phyloP scores from a whole-genome alignment of 495 filamentous ascomycete genomes.

The Xylaria grammica region DNA sequence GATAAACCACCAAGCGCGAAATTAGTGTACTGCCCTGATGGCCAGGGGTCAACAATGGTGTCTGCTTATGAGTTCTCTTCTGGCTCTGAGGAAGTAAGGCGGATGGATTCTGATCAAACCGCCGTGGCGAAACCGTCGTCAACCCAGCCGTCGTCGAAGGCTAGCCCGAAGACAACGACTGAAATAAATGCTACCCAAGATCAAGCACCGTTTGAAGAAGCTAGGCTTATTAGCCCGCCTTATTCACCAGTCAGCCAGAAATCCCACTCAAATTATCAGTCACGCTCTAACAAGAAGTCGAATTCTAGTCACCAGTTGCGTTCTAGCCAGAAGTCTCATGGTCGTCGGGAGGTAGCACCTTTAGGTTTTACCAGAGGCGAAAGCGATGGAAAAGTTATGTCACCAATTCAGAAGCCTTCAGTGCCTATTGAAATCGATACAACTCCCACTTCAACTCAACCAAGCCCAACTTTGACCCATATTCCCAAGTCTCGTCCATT shows the following conservation, averaged over 20 bases:
- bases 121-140: neutral
- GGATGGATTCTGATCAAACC: neutral
- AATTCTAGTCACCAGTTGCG: neutral
- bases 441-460: neutral
- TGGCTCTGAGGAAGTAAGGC: neutral
- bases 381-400: neutral
- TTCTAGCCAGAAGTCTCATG: neutral
- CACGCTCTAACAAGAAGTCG: neutral
- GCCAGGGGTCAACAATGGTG: neutral
- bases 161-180: neutral
- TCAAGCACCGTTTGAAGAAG: neutral
- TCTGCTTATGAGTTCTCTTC: neutral
- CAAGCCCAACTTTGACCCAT: neutral
- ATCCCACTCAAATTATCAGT: neutral
- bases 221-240: neutral
- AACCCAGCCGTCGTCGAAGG: neutral
- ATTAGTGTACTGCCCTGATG: conserved; percentile 34
- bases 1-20: conserved; percentile 30
- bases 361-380: neutral
- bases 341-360: neutral
- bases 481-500: neutral
- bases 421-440: neutral
- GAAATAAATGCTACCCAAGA: neutral
- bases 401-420: neutral
- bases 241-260: neutral